These are phyloP conservation scores for Fraxinus sp. DNA, from an alignment of 305 asterid genomes.

Conservation along the genomic window DNA sequence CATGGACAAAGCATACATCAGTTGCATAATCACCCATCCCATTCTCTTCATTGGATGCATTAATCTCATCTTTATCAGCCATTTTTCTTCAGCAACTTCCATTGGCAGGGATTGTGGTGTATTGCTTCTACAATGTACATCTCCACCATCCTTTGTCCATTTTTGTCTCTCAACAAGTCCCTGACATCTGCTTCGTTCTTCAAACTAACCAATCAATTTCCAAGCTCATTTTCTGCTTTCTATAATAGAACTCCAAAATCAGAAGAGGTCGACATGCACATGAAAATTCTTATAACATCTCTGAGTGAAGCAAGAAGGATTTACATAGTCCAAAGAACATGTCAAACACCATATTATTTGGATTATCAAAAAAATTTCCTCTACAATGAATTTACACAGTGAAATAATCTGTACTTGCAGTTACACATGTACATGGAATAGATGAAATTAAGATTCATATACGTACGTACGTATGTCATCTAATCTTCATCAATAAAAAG, in stretches of 20 bases:
- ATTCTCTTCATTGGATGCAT: not conserved
- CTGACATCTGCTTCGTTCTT: not conserved
- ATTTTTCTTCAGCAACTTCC: not conserved
- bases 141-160: not conserved
- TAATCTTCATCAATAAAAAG: not conserved
- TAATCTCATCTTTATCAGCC: not conserved
- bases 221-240: not conserved
- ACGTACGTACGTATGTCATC: not conserved
- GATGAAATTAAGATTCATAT: no score
- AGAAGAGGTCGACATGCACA: not conserved
- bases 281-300: not conserved
- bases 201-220: not conserved
- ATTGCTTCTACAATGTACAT: not conserved
- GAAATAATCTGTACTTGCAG: no score
- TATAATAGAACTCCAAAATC: not conserved
- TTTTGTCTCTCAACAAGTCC: not conserved
- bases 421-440: not conserved
- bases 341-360: not conserved
- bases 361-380: not conserved
- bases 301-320: not conserved
- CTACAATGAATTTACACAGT: no score
- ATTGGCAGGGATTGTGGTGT: not conserved
- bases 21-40: not conserved
- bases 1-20: not conserved
- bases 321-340: not conserved